Base-by-base conservation (phyloP, 2,329 filamentous ascomycete genomes). In the Claviceps humidiphila region DNA sequence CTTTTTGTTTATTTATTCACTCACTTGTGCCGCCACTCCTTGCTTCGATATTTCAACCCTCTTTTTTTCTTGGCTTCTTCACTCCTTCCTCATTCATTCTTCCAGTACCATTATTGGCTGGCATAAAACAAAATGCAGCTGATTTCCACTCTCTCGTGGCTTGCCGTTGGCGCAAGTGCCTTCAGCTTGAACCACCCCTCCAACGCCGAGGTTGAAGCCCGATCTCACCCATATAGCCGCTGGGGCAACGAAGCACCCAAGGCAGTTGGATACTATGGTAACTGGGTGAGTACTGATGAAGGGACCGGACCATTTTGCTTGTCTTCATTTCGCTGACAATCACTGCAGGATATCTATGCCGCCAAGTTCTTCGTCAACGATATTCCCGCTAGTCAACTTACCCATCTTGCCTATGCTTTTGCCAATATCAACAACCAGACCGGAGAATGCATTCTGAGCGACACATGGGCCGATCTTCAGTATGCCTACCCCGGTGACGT, bases 321-420 rank as follows among this genome's bases (percentile, higher is more conserved):
- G 26, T 30, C 26, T 30, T 30, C 26, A 4, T 4, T 2, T 41
- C n/a, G 40, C 40, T 41, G 40, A 41, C 24, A 9, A 9, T 14
- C 13, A 13, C 81, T 78, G 60, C 67, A 67, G 66, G 63, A 61
- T 41, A 86, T 89, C 50, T 93, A 95, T 61, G 82, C 71, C 24
- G 77, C 86, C 52, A 79, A 86, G 55, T 88, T 84, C 62, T 75
- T 84, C 44, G 85, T 86, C 0, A 75, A 84, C 58, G 74, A 85
- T 54, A 71, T 94, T 8, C 82, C 83, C 0, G 78, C 74, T 0
- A 74, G 80, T 4, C 75, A 84, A 49, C 71, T 93, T 38, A 91
- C 86, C 0, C 87, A 91, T 59, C 69, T 93, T 1, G 73, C 90
- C 5, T 91, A 77, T 54, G 70, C 74, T 0, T 78, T 79, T 57